A percentile compares a stretch with the other conserved stretches of the same genome.
Evolutionary conservation across 2,329 filamentous ascomycete genomes (phyloP).

Genomic region (Paraphoma sp.): DNA sequence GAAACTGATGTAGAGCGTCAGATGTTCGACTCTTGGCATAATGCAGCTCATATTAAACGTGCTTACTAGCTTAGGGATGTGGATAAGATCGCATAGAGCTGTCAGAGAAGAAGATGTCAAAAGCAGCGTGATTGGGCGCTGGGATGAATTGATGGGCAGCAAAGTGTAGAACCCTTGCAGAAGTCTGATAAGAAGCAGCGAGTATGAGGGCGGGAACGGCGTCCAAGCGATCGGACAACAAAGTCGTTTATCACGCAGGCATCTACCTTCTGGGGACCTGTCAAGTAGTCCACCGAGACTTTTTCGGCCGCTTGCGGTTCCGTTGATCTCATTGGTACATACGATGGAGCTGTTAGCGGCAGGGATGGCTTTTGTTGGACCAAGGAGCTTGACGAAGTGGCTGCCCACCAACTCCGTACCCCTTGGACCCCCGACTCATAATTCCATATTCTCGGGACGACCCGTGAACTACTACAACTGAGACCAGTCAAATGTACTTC

Average conservation of each 20-base stretch:
- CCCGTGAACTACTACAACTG: constrained; percentile 17
- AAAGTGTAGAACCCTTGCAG: constrained; percentile 16
- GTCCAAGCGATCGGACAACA: constrained; percentile 16
- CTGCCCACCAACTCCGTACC: constrained; percentile 11
- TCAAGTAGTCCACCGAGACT: constrained; percentile 7
- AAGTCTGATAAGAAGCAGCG: constrained; percentile 23
- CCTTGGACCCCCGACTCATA: constrained; percentile 10
- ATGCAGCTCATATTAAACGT: constrained; percentile 36
- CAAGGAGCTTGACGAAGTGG: constrained; percentile 16
- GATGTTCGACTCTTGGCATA: constrained; percentile 32
- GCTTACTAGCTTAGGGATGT: constrained; percentile 44
- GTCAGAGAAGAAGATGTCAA: constrained; percentile 20
- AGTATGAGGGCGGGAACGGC: constrained; percentile 20
- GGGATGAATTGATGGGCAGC: constrained; percentile 25
- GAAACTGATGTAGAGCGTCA: constrained; percentile 22
- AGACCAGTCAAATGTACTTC: constrained; percentile 1
- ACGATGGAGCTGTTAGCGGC: constrained; percentile 18
- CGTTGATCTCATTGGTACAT: constrained; percentile 18
- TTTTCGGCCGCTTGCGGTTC: constrained; percentile 13
- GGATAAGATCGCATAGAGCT: constrained; percentile 19
- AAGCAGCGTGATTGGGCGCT: constrained; percentile 20
- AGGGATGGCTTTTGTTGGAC: constrained; percentile 12
- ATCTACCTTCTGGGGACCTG: constrained; percentile 1
- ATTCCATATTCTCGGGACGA: constrained; percentile 29
- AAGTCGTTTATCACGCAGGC: constrained; percentile 12